Evolutionary conservation across 495 filamentous ascomycete species (phyloP).

Genomic region (Jackrogersella multiformis): DNA sequence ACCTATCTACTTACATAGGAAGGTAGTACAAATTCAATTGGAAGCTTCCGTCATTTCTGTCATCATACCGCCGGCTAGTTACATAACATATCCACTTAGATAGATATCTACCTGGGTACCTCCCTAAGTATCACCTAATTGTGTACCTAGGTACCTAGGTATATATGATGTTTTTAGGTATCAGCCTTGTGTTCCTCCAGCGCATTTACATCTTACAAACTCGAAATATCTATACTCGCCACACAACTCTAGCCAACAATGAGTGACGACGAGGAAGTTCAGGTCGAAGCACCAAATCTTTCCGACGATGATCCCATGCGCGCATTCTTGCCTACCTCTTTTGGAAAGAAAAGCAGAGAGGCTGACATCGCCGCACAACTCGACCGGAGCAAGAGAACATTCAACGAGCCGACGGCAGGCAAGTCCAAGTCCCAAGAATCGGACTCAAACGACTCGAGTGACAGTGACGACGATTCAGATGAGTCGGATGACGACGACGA

Average conservation of each 20-base stretch:
- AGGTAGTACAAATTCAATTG: slow-evolving; percentile 3
- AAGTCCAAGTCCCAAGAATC: slow-evolving; percentile 36
- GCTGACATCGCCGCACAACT: slow-evolving; percentile 82
- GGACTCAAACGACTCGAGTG: slow-evolving; percentile 55
- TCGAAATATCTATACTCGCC: not conserved
- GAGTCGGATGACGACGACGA: slow-evolving; percentile 83
- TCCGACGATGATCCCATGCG: slow-evolving; percentile 79
- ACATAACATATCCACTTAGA: not conserved
- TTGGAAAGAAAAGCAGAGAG: slow-evolving; percentile 81
- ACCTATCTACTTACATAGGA: too few relatives aligned
- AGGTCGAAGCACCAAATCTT: slow-evolving; percentile 59
- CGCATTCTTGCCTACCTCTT: slow-evolving; percentile 80
- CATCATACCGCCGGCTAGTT: slow-evolving; percentile 26
- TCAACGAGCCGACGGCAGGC: slow-evolving; percentile 34
- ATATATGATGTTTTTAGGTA: too few relatives aligned
- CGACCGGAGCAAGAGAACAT: slow-evolving; percentile 73
- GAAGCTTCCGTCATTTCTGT: slow-evolving; percentile 15
- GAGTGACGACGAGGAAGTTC: slow-evolving; percentile 70
- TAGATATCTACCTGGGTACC: too few relatives aligned
- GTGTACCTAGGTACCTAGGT: too few relatives aligned
- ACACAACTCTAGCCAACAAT: slow-evolving; percentile 41
- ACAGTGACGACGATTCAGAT: slow-evolving; percentile 63
- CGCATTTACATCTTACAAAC: slow-evolving; percentile 7
- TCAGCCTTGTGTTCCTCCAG: slow-evolving; percentile 28
- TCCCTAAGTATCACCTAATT: too few relatives aligned